phyloP scores from a whole-genome alignment of 106 monocot species.

The Apostasia shenzhenica region DNA sequence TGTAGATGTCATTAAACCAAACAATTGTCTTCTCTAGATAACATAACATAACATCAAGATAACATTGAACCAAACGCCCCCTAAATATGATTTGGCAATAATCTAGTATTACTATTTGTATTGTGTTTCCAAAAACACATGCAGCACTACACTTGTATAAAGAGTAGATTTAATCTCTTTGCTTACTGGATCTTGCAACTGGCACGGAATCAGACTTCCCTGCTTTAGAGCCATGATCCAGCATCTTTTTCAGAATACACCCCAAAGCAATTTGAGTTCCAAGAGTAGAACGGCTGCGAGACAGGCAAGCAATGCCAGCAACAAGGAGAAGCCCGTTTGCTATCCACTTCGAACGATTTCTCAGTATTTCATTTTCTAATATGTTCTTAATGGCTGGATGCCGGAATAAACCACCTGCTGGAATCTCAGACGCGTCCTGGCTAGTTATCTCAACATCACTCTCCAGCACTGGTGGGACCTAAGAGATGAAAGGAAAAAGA shows the following conservation, averaged over 20 bases:
- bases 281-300: conserved; percentile 51
- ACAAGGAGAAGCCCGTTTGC: conserved; percentile 67
- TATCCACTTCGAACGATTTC: conserved; percentile 44
- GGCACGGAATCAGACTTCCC: conserved; percentile 1
- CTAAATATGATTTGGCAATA: too few relatives aligned
- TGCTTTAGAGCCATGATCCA: conserved; percentile 21
- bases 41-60: too few relatives aligned
- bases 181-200: neutral
- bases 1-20: too few relatives aligned
- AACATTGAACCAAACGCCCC: too few relatives aligned
- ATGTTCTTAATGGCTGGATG: neutral
- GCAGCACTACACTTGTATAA: too few relatives aligned
- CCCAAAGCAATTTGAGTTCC: conserved; percentile 74
- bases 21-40: too few relatives aligned
- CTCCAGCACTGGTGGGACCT: conserved; percentile 58
- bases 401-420: neutral
- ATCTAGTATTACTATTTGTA: too few relatives aligned
- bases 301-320: conserved; percentile 71
- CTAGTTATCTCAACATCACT: conserved; percentile 10
- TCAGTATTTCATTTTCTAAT: neutral
- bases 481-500: neutral
- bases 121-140: too few relatives aligned
- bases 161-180: too few relatives aligned
- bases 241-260: conserved; percentile 74
- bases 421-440: neutral